Conservation (phyloP, 228 moss, liverwort and hornwort species). For the Sphagnum fallax region DNA sequence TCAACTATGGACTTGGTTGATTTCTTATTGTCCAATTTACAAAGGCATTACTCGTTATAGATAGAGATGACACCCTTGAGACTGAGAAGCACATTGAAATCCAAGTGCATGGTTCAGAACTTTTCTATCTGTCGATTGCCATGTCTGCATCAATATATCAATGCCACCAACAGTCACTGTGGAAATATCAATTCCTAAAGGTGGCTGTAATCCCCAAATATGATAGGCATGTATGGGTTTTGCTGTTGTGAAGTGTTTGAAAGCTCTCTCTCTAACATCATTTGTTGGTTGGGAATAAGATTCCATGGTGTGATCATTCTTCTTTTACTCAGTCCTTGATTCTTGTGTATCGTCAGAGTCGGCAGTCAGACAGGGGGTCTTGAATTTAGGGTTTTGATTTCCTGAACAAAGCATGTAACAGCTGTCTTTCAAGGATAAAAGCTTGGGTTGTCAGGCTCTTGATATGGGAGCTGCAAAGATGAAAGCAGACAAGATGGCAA, state of each 20-base stretch:
- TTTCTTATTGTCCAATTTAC: constrained; percentile 81
- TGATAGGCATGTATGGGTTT: background rate
- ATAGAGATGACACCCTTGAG: constrained; percentile 88
- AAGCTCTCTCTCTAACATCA: constrained; percentile 33
- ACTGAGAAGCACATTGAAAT: constrained; percentile 94
- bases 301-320: too few relatives aligned
- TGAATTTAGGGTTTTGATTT: too few relatives aligned
- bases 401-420: too few relatives aligned
- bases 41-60: constrained; percentile 92
- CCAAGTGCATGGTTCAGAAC: constrained; percentile 34
- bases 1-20: constrained; percentile 87
- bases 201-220: too few relatives aligned
- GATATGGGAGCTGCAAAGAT: constrained; percentile 91
- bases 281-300: too few relatives aligned
- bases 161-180: too few relatives aligned
- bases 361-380: too few relatives aligned
- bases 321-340: too few relatives aligned
- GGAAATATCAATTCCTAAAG: too few relatives aligned
- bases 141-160: background rate
- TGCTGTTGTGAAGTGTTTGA: background rate
- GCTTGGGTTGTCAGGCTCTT: constrained; percentile 46
- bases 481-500: constrained; percentile 97
- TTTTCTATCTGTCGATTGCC: background rate
- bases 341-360: too few relatives aligned
- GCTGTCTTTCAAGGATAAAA: too few relatives aligned